phyloP scores from a whole-genome alignment of 805 yeast species.

The Saccharomyces mikatae region DNA sequence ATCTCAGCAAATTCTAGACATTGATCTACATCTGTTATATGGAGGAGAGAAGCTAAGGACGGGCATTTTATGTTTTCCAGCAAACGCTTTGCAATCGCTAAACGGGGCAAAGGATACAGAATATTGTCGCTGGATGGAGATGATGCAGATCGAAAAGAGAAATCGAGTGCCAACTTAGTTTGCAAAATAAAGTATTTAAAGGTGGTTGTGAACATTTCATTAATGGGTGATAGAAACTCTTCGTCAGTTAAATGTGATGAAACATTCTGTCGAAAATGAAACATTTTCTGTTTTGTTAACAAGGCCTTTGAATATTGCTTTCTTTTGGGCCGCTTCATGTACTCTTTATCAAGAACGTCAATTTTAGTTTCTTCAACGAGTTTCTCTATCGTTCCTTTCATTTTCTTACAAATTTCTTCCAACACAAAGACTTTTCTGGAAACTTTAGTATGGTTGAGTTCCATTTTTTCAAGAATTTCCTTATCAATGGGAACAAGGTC shows the following conservation, averaged over 20 bases:
- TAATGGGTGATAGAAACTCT: constrained; percentile 6
- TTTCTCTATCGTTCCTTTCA: constrained; percentile 7
- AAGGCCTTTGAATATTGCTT: constrained; percentile 9
- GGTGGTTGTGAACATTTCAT: constrained; percentile 4
- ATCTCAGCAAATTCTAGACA: constrained; percentile 3
- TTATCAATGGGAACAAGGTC: neutral
- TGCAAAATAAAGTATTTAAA: constrained; percentile 16
- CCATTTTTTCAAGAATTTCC: neutral
- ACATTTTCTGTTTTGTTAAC: constrained; percentile 8
- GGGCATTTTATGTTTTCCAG: constrained; percentile 6
- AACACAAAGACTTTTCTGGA: constrained; percentile 10
- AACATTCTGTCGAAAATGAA: constrained; percentile 7
- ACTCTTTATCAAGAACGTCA: constrained; percentile 1
- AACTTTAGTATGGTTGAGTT: constrained; percentile 5
- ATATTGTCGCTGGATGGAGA: constrained; percentile 2
- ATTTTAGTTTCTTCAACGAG: constrained; percentile 1
- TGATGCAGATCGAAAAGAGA: constrained; percentile 3
- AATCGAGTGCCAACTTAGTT: constrained; percentile 10
- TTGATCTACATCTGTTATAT: constrained; percentile 3
- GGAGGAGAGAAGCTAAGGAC: constrained; percentile 1
- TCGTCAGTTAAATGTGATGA: neutral
- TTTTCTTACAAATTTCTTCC: constrained; percentile 5
- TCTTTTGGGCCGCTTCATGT: constrained; percentile 4
- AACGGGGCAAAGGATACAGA: constrained; percentile 7
- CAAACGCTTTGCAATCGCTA: constrained; percentile 3